Conservation (phyloP, 148 eudicot species). For the Chenopodium suecicum region DNA sequence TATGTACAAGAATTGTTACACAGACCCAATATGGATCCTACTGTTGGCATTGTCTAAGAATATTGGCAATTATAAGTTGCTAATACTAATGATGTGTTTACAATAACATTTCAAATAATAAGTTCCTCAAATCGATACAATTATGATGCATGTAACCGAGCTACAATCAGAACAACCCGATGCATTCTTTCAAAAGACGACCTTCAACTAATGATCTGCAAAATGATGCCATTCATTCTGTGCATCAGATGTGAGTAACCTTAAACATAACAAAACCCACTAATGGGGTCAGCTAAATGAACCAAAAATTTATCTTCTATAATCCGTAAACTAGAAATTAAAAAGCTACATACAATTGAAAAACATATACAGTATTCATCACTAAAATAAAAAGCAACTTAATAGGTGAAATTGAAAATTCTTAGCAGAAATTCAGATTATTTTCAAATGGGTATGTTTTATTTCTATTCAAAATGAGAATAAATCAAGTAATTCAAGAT, state of each 20-base stretch:
- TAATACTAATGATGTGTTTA: neutral
- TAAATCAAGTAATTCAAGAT: no score
- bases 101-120: neutral
- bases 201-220: neutral
- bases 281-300: no score
- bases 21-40: neutral
- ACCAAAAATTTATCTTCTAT: no score
- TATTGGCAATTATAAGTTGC: neutral
- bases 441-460: no score
- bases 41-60: slow-evolving; percentile 23
- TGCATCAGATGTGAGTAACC: neutral
- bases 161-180: neutral
- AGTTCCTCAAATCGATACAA: neutral
- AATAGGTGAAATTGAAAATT: neutral
- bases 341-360: neutral
- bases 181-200: neutral
- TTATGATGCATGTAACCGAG: neutral
- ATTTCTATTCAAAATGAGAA: no score
- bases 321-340: no score
- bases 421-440: no score
- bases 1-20: neutral
- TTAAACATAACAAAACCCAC: neutral
- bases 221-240: neutral
- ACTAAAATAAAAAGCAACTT: neutral
- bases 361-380: neutral